Evolutionary conservation across 2,329 filamentous ascomycete species (phyloP), one percentile per base, ranked within the genome.

Genomic region (Raffaelea deltoideospora): DNA sequence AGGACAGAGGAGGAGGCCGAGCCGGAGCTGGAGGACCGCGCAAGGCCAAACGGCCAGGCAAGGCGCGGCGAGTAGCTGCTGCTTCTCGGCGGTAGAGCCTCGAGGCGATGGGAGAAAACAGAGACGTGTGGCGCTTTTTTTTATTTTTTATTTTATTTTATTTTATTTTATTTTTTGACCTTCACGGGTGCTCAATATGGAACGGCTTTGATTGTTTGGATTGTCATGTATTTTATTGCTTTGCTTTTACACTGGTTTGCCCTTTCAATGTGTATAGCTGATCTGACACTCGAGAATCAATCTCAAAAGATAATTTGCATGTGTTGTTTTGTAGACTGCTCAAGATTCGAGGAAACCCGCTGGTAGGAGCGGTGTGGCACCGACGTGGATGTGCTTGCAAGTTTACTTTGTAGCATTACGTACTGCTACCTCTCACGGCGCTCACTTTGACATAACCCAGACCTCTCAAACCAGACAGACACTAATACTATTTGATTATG

Each of bases 1-100:
- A 93, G 68, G 67, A 63, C 14, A 68, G 65, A 29, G 54, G 56
- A 19, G 24, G 48, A 59, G 42, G 53, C 41, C 10, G 68, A 7
- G 28, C 8, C 23, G 23, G 23, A 8, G 23, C 8, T 13, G 23
- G 23, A 26, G 8, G 23, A 26, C 23, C 23, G 23, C 8, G 37
- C 28, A 40, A 39, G 29, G 24, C 35, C 3, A 22, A 29, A 29
- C 40, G 45, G 20, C 44, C 44, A 2, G 45, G 69, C 21, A 73
- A 73, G 59, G 60, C 53, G 33, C 58, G 65, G 50, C 59, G 69
- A 51, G 64, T 67, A 53, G 56, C 64, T 3, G 50, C 50, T 29
- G 55, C 54, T 31, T 55, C 50, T 31, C 61, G 52, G 50, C 47
- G 38, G 29, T 43, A n/a, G 27, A 17, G 21, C 11, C 15, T 4